Evolutionary conservation across 352 stramenopile genomes (phyloP).

Genomic region (Pythium insidiosum): DNA sequence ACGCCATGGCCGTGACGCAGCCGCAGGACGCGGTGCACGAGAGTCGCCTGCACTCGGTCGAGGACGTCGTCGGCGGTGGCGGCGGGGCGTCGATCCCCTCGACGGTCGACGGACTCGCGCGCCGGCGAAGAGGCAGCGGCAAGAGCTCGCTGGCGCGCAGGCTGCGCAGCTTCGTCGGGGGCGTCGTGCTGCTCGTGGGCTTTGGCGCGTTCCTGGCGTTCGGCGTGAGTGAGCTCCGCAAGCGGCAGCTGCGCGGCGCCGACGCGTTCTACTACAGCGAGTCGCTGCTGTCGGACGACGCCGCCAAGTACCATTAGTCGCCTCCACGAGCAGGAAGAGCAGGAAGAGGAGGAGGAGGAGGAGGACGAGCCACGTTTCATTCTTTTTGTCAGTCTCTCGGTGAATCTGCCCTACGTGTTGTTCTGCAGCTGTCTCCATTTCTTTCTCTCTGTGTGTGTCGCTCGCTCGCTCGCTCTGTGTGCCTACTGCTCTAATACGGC

Average conservation of each 20-base stretch:
- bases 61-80: slow-evolving; percentile 19
- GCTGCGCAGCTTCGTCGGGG: slow-evolving; percentile 53
- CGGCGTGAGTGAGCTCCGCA: slow-evolving; percentile 16
- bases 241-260: slow-evolving; percentile 15
- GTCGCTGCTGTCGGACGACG: slow-evolving; percentile 56
- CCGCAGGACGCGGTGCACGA: slow-evolving; percentile 31
- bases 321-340: slow-evolving; percentile 28
- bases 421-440: background rate
- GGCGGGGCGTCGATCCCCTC: background rate
- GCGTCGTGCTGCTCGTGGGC: slow-evolving; percentile 40
- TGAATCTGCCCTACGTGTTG: background rate
- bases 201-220: slow-evolving; percentile 25
- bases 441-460: background rate
- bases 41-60: slow-evolving; percentile 47
- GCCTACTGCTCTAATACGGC: slow-evolving; percentile 13
- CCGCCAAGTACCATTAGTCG: no score
- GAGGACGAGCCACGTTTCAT: background rate
- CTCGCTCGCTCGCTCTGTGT: background rate
- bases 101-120: background rate
- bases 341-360: slow-evolving; percentile 1
- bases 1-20: slow-evolving; percentile 16
- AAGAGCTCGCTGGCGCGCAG: slow-evolving; percentile 29
- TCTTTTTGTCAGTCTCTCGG: background rate
- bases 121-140: background rate
- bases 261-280: slow-evolving; percentile 42